Base-by-base conservation (phyloP, 441 rosid species). In the Populus tomentosa region DNA sequence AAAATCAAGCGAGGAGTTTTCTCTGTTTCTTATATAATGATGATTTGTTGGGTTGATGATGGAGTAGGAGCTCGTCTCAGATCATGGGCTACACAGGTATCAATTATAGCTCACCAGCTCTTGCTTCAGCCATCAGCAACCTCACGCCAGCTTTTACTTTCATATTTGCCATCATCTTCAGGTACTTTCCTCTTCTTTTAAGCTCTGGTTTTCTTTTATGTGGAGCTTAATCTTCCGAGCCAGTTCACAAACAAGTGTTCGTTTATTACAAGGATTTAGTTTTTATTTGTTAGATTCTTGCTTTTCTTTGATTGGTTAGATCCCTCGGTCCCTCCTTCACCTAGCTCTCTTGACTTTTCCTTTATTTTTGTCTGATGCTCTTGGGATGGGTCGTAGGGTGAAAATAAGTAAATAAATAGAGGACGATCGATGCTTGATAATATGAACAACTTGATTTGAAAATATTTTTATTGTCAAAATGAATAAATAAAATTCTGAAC, bases 141-240 rank as follows among this genome's bases (percentile, higher is more conserved):
- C 84, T 82, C 40, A 75, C 79, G 11, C 79, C 79, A 35, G 81
- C 84, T 56, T 82, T 82, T 56, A 78, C 84, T 7, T 82, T 82
- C 79, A 66, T 78, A 1, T 66, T 82, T 65, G 84, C 81, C 61
- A 14, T 82, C 68, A 66, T 82, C 21, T 82, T 75, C 77, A 61
- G 79, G 84, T 82, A 67, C 6, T 7, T 62, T 24, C 21, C n/a
- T 36, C 33, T 36, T 56, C 32, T 42, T 21, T 9, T 46, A 23
- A 20, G 1, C 0, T 40, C 14, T 40, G 46, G 13, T 40, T 40
- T 40, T 40, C 46, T 40, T 40, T 40, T 10, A 40, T 10, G 13
- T 40, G 46, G 46, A 10, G 46, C 13, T 40, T 3, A 10, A 40
- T 40, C 46, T 40, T 2, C 14, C 14, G 46, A 40, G 0, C 14